A percentile compares a stretch with the other conserved stretches of the same genome.
Conservation (phyloP, 2,329 filamentous ascomycete species). For the Epichloe gansuensis region DNA sequence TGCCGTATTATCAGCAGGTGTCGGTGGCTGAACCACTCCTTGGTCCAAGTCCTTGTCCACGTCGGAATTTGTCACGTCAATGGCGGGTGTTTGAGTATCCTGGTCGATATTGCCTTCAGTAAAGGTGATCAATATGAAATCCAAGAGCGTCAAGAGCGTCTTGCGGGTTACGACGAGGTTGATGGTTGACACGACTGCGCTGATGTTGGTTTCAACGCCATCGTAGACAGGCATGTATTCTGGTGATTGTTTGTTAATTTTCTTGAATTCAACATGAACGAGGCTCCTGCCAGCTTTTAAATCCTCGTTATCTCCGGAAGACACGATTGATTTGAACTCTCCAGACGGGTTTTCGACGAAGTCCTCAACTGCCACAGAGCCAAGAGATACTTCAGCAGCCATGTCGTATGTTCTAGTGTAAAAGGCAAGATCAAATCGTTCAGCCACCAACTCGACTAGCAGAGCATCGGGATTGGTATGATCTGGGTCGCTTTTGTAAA, state of each 20-base stretch:
- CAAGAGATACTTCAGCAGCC: slow-evolving; percentile 80
- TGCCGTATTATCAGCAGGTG: slow-evolving; percentile 34
- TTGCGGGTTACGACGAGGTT: slow-evolving; percentile 89
- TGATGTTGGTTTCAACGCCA: slow-evolving; percentile 85
- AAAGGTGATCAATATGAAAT: slow-evolving; percentile 91
- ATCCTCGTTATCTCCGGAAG: slow-evolving; percentile 63
- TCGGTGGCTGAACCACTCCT: slow-evolving; percentile 18
- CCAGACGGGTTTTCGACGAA: slow-evolving; percentile 80
- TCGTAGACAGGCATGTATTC: slow-evolving; percentile 90
- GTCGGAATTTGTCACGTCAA: slow-evolving; percentile 21
- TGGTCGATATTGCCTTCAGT: slow-evolving; percentile 45
- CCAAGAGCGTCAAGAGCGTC: slow-evolving; percentile 80
- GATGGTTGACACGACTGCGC: slow-evolving; percentile 85
- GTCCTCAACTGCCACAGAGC: slow-evolving; percentile 81
- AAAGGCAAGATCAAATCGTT: slow-evolving; percentile 77
- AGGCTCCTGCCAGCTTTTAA: slow-evolving; percentile 67
- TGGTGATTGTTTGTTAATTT: slow-evolving; percentile 80
- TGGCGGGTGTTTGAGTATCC: slow-evolving; percentile 16
- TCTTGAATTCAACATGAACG: slow-evolving; percentile 78
- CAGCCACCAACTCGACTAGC: slow-evolving; percentile 81
- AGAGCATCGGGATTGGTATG: slow-evolving; percentile 64
- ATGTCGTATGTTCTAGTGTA: slow-evolving; percentile 86
- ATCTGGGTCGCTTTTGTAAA: slow-evolving; percentile 77
- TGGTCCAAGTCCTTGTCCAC: slow-evolving; percentile 24
- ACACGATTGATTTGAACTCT: slow-evolving; percentile 97